phyloP scores from a whole-genome alignment of 495 filamentous ascomycete species.

The Chlorociboria aeruginascens region DNA sequence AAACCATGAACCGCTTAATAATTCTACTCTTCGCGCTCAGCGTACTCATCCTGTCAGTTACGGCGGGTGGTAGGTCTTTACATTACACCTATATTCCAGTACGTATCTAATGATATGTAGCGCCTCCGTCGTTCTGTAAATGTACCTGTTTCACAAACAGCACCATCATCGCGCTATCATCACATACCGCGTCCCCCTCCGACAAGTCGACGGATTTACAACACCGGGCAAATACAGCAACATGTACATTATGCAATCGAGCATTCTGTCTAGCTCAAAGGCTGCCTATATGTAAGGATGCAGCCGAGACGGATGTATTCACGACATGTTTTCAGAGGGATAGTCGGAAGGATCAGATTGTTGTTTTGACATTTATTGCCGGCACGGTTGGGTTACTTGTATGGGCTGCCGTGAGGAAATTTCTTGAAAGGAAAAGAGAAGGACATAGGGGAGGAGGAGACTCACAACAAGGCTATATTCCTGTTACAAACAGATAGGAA shows the following conservation, averaged over 20 bases:
- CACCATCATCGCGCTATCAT: constrained; percentile 67
- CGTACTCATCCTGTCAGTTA: constrained; percentile 9
- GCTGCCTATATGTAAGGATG: constrained; percentile 73
- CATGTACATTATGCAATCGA: constrained; percentile 80
- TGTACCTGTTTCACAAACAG: constrained; percentile 89
- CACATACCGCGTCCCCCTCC: constrained; percentile 18
- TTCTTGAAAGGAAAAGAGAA: constrained; percentile 12
- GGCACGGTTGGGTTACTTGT: constrained; percentile 70
- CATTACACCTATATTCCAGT: not conserved
- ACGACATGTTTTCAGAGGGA: constrained; percentile 92
- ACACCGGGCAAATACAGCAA: constrained; percentile 11
- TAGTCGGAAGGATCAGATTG: constrained; percentile 75
- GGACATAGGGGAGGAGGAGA: constrained; percentile 6
- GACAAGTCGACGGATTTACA: not conserved
- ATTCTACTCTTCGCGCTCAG: constrained; percentile 10
- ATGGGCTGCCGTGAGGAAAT: constrained; percentile 56
- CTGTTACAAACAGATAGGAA: not conserved
- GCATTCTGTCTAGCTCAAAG: constrained; percentile 80
- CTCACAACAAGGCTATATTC: constrained; percentile 11
- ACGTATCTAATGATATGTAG: constrained; percentile 7
- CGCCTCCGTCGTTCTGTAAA: constrained; percentile 85
- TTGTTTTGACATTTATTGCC: constrained; percentile 86
- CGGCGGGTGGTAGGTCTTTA: constrained; percentile 14
- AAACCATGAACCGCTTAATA: constrained; percentile 4
- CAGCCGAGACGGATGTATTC: constrained; percentile 75